Conservation (phyloP, 1,284 basidiomycete species). For the Melampsora larici-populina region DNA sequence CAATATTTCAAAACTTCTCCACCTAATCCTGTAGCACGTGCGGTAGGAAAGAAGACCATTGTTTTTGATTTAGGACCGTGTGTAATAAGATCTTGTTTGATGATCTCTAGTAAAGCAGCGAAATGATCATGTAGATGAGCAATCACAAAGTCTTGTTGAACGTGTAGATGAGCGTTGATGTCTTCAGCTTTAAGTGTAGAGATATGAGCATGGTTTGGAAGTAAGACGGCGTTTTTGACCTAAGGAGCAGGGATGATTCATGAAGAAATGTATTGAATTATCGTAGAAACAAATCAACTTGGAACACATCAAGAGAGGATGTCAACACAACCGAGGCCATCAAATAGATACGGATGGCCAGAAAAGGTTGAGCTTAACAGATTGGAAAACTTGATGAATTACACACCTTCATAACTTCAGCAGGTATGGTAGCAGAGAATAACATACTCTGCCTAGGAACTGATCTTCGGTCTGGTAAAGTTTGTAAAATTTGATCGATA, state of each 20-base stretch:
- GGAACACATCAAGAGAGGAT: not conserved
- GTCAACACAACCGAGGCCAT: constrained; percentile 5
- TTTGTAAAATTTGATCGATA: constrained; percentile 51
- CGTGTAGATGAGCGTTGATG: constrained; percentile 66
- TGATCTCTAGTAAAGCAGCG: constrained; percentile 56
- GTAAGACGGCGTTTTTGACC: constrained; percentile 59
- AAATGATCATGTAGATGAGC: constrained; percentile 58
- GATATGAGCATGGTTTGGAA: constrained; percentile 62
- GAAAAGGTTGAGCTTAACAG: not conserved
- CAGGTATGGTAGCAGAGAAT: constrained; percentile 58
- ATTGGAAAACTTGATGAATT: not conserved
- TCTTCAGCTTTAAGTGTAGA: constrained; percentile 65
- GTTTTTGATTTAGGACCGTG: constrained; percentile 53
- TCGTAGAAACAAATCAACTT: not conserved
- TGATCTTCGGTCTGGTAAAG: constrained; percentile 51
- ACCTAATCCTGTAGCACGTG: constrained; percentile 63
- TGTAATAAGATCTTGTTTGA: constrained; percentile 53
- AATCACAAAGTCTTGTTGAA: constrained; percentile 61
- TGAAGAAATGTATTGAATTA: constrained; percentile 6
- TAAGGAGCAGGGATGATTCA: constrained; percentile 44
- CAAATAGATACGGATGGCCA: not conserved
- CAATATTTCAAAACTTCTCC: constrained; percentile 57
- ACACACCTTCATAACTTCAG: constrained; percentile 53
- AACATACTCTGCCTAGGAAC: constrained; percentile 56
- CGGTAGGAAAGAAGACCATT: constrained; percentile 69